A percentile compares a stretch with the other conserved stretches of the same genome.
Conservation (phyloP, 2,329 filamentous ascomycete genomes). For the Trichoderma harzianum region DNA sequence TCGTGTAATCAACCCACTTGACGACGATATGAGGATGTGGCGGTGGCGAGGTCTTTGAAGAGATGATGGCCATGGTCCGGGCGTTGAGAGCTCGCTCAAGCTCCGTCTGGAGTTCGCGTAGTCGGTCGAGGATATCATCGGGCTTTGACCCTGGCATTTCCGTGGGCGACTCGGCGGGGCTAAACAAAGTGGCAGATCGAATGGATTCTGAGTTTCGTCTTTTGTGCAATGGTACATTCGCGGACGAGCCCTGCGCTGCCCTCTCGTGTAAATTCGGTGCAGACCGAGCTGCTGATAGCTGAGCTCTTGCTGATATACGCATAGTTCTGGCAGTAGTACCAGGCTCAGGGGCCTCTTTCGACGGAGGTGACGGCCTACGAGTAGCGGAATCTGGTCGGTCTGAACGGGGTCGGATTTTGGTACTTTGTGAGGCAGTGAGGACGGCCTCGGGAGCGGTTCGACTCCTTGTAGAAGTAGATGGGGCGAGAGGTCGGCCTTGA, state of each 20-base stretch:
- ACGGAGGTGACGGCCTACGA: background rate
- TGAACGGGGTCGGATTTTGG: slow-evolving; percentile 28
- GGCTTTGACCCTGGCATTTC: slow-evolving; percentile 53
- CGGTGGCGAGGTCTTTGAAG: slow-evolving; percentile 50
- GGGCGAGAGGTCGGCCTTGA: slow-evolving; percentile 45
- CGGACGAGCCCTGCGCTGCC: slow-evolving; percentile 28
- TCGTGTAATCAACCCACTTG: slow-evolving; percentile 87
- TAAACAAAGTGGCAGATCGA: slow-evolving; percentile 52
- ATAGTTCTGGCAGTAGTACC: slow-evolving; percentile 24
- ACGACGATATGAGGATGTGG: slow-evolving; percentile 62
- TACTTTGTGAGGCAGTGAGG: slow-evolving; percentile 30
- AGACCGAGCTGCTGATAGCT: slow-evolving; percentile 28
- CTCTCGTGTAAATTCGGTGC: slow-evolving; percentile 31
- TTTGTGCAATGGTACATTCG: slow-evolving; percentile 25
- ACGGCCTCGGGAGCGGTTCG: slow-evolving; percentile 26
- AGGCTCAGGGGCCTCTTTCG: slow-evolving; percentile 25
- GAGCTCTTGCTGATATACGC: slow-evolving; percentile 29
- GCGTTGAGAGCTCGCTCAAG: slow-evolving; percentile 62
- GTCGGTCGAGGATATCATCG: slow-evolving; percentile 54
- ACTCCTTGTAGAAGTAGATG: slow-evolving; percentile 26
- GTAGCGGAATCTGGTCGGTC: slow-evolving; percentile 20
- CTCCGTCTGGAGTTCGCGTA: slow-evolving; percentile 56
- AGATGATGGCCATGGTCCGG: slow-evolving; percentile 59
- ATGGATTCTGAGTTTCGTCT: slow-evolving; percentile 31
- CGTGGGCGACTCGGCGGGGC: slow-evolving; percentile 50